Conservation (phyloP, 495 filamentous ascomycete genomes). For the Jackrogersella minutella region DNA sequence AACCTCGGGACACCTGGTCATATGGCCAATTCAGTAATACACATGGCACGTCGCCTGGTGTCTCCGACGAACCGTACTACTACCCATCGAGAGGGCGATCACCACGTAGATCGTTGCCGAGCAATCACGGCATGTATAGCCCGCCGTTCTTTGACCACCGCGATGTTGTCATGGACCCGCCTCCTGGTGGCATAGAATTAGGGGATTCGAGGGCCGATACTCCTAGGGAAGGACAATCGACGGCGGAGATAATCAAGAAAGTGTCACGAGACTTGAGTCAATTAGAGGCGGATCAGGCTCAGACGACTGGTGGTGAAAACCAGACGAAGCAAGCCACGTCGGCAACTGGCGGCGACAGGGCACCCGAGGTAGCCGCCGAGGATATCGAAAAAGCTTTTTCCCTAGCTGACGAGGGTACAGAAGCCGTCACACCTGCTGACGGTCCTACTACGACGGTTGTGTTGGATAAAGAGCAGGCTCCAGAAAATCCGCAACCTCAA, state of each 20-base stretch:
- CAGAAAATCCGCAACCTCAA: constrained; percentile 4
- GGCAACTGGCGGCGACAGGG: constrained; percentile 10
- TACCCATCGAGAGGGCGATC: constrained; percentile 56
- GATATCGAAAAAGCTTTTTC: constrained; percentile 18
- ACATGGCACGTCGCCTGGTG: constrained; percentile 33
- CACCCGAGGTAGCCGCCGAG: constrained; percentile 5
- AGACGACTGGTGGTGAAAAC: constrained; percentile 30
- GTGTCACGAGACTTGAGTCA: constrained; percentile 30
- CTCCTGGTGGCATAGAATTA: constrained; percentile 18
- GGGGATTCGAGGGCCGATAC: constrained; percentile 34
- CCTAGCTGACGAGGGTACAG: constrained; percentile 13
- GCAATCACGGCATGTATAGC: constrained; percentile 45
- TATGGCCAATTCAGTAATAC: constrained; percentile 38
- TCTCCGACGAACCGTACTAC: constrained; percentile 47
- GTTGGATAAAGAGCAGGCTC: not conserved
- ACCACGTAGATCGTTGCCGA: constrained; percentile 54
- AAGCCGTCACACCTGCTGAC: constrained; percentile 12
- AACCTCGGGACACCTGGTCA: constrained; percentile 47
- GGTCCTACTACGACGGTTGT: constrained; percentile 4
- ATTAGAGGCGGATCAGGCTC: constrained; percentile 37
- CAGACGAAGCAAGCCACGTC: constrained; percentile 22
- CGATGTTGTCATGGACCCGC: constrained; percentile 23
- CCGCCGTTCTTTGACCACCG: constrained; percentile 27
- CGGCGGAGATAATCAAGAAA: constrained; percentile 21
- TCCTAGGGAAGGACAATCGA: constrained; percentile 23